Evolutionary conservation across 495 filamentous ascomycete genomes (phyloP), one percentile per base, ranked within the genome.

Genomic region (Bacidia gigantensis): DNA sequence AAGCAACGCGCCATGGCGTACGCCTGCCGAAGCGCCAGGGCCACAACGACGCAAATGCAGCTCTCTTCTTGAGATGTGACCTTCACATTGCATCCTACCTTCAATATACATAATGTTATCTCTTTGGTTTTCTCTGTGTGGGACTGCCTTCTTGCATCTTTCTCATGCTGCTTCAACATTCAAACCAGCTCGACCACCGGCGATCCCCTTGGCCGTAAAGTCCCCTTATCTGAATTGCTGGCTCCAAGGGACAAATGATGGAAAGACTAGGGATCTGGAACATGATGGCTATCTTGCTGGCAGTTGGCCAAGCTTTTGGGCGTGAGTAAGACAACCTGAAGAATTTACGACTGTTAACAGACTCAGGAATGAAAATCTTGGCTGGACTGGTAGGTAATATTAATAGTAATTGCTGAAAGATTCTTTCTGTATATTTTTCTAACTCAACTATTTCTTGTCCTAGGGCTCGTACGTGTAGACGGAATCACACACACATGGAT

Each of bases 241-340:
- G 78, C 61, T 72, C 20, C 54, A 68, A 50, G 75, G 69, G 12
- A 76, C 76, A 1, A 71, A 59, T 32, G 67, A 75, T 62, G 70
- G 69, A 17, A 51, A 51, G 48, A 20, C 1, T 3, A 47, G 52
- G 21, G 56, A 52, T 5, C 56, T 52, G 40, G 74, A 75, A 32
- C 73, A 78, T 67, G 76, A 76, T 39, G 78, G 76, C 3, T 75
- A 79, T 56, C 62, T 81, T 21, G 70, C 78, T 10, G 76, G 76
- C 11, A 57, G 77, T 61, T 80, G 77, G 77, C 72, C 77, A 17
- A 64, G 57, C 0, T 79, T 77, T 46, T 79, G 74, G 73, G 59
- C 61, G 76, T 80, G 64, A 65, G 71, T 69, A 23, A 26, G 14
- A 35, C 14, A 26, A n/a, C 23, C 26, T 17, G 0, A 38, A 12